These are phyloP conservation scores for Cyclocybe cylindracea DNA, from an alignment of 768 basidiomycete genomes.

Conservation along the genomic window DNA sequence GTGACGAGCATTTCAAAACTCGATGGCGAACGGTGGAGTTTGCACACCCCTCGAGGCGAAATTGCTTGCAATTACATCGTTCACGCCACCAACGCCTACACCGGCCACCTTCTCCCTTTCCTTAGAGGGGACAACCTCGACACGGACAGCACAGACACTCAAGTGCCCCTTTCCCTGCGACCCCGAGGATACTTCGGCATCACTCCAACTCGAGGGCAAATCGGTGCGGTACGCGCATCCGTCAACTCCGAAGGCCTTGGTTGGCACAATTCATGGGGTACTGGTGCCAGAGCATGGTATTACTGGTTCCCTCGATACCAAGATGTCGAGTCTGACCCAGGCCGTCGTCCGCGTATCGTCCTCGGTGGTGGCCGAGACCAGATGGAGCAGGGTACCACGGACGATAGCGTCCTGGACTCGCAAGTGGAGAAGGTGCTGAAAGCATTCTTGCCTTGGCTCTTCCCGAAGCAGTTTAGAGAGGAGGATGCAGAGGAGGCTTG, in stretches of 20 bases:
- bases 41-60: slow-evolving; percentile 67
- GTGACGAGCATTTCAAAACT: slow-evolving; percentile 47
- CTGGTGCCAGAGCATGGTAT: slow-evolving; percentile 51
- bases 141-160: neutral
- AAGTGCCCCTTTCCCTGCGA: neutral
- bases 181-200: slow-evolving; percentile 33
- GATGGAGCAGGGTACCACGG: slow-evolving; percentile 52
- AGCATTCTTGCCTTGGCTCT: slow-evolving; percentile 59
- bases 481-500: slow-evolving; percentile 39
- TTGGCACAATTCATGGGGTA: slow-evolving; percentile 45
- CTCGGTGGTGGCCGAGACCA: slow-evolving; percentile 68
- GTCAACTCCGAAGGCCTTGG: slow-evolving; percentile 40
- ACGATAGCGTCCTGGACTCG: slow-evolving; percentile 58
- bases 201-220: slow-evolving; percentile 74
- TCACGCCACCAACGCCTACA: slow-evolving; percentile 88
- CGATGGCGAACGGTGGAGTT: slow-evolving; percentile 41
- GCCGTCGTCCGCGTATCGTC: slow-evolving; percentile 58
- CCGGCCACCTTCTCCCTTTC: slow-evolving; percentile 74
- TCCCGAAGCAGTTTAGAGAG: slow-evolving; percentile 49
- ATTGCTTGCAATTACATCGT: slow-evolving; percentile 65
- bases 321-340: slow-evolving; percentile 24
- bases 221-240: slow-evolving; percentile 42
- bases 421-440: slow-evolving; percentile 50
- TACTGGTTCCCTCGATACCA: slow-evolving; percentile 80
- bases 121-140: neutral